Base-by-base conservation (phyloP, 73 alveolate genomes). In the Stentor coeruleus region DNA sequence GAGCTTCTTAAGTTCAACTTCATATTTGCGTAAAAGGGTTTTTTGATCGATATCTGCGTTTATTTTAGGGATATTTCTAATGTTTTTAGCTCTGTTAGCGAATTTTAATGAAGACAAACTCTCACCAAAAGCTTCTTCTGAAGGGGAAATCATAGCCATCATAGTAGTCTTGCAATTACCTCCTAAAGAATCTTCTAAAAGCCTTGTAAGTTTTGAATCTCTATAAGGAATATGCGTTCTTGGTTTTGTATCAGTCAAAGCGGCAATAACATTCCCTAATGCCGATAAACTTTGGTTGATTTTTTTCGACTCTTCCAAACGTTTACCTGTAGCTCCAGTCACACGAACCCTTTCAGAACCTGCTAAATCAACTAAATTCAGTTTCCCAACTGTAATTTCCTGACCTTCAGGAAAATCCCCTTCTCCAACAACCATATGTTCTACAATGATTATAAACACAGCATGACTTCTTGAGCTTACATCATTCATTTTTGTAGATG, bases 401-500 rank as follows among this genome's bases (percentile, higher is more conserved):
- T 49, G 66, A 49, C 66, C 20, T 11, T 49, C 6, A 49, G 66
- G 20, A 49, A 49, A 6, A 49, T 49, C 66, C 20, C 66, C 20
- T 49, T 20, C 66, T 49, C 20, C 66, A 49, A 49, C 66, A 49
- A 49, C 20, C 6, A 49, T 49, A 11, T 6, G 6, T 49, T 49
- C 20, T 49, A 11, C 20, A 11, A 49, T 49, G 66, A 11, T 49
- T 6, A 95, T 97, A 92, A 97, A 97, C 58, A 97, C 98, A 2
- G 99, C 98, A 90, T 97, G 99, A 3, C 97, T 90, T 58, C 99
- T 74, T 26, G 97, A 90, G 3, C 98, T 90, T 31, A 93, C 98
- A 83, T 97, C 99, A 86, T 97, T 97, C 96, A 95, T 95, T 81
- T 92, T 91, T 20, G 98, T 97, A 74, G 96, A 85, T 20, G 98